Evolutionary conservation across 1,284 basidiomycete species (phyloP), one percentile per base, ranked within the genome.

Genomic region (Veloporphyrellus conicus): DNA sequence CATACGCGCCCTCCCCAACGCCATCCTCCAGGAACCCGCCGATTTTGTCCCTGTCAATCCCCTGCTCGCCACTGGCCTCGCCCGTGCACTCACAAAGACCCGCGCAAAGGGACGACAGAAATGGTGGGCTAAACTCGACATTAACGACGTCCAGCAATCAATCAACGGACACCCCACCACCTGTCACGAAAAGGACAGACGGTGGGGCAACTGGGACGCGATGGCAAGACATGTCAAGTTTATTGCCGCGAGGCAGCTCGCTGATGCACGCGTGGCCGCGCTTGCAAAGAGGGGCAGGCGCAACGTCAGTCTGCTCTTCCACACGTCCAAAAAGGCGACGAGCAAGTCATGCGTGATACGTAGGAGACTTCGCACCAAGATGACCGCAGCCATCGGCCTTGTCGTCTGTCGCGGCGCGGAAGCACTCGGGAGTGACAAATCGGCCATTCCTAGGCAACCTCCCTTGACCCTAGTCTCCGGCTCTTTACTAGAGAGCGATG

Each of bases 251-350:
- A 10, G 28, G 12, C 43, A 45, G 23, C 35, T 57, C 33, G 47
- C 47, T 2, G 41, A 57, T 18, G 41, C 40, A 5, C 45, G 31
- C 16, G 6, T 41, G 3, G 42, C 49, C 14, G 50, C 41, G 15
- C 33, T 60, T 39, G 46, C 54, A 18, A 4, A 40, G 11, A 28
- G 28, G 6, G 53, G 52, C 22, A 54, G 45, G 25, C 35, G 16
- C 28, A 53, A 49, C 33, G 27, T 64, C 40, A 41, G 52, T 19
- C 45, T 64, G 0, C 46, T 60, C 12, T 64, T 61, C 31, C 50
- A 59, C 41, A 61, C 45, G 2, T 44, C 54, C 8, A 68, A 67
- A 38, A 65, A 67, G 48, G 39, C 41, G 0, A 68, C 63, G 4
- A 58, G 55, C 43, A 68, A 62, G 34, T 56, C 50, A 3, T 52